A percentile compares a stretch with the other conserved stretches of the same genome.
Evolutionary conservation across 2,329 filamentous ascomycete species (phyloP).

Genomic region (Alternaria dauci): DNA sequence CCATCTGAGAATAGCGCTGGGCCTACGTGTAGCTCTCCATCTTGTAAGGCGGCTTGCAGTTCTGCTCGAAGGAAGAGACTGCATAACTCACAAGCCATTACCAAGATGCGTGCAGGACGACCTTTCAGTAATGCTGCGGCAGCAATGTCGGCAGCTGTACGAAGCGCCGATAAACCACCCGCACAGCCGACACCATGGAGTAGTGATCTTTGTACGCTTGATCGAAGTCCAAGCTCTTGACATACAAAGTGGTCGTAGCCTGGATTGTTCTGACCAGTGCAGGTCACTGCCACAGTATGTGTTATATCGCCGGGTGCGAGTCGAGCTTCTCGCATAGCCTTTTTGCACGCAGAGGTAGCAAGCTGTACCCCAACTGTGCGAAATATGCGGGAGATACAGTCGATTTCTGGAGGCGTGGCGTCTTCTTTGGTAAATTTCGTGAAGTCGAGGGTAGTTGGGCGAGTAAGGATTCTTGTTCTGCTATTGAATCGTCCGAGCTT

Average conservation of each 20-base stretch:
- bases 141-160: slow-evolving; percentile 69
- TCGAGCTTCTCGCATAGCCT: slow-evolving; percentile 44
- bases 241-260: slow-evolving; percentile 51
- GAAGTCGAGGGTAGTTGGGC: slow-evolving; percentile 18
- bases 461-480: slow-evolving; percentile 25
- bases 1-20: slow-evolving; percentile 74
- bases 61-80: slow-evolving; percentile 68
- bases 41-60: slow-evolving; percentile 64
- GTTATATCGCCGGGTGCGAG: slow-evolving; percentile 41
- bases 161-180: slow-evolving; percentile 47
- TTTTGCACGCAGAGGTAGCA: slow-evolving; percentile 41
- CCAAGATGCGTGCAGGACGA: slow-evolving; percentile 69
- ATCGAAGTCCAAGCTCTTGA: slow-evolving; percentile 40
- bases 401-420: slow-evolving; percentile 24
- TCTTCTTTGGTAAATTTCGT: slow-evolving; percentile 19
- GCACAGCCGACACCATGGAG: slow-evolving; percentile 53
- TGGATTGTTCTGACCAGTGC: slow-evolving; percentile 50
- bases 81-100: slow-evolving; percentile 67
- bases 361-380: slow-evolving; percentile 43
- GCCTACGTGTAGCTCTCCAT: slow-evolving; percentile 67
- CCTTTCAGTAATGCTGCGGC: slow-evolving; percentile 67
- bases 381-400: slow-evolving; percentile 40
- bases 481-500: slow-evolving; percentile 25
- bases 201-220: slow-evolving; percentile 45
- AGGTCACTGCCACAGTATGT: slow-evolving; percentile 51